Evolutionary conservation across 2,329 filamentous ascomycete genomes (phyloP).

Genomic region (Talaromyces albobiverticillius): DNA sequence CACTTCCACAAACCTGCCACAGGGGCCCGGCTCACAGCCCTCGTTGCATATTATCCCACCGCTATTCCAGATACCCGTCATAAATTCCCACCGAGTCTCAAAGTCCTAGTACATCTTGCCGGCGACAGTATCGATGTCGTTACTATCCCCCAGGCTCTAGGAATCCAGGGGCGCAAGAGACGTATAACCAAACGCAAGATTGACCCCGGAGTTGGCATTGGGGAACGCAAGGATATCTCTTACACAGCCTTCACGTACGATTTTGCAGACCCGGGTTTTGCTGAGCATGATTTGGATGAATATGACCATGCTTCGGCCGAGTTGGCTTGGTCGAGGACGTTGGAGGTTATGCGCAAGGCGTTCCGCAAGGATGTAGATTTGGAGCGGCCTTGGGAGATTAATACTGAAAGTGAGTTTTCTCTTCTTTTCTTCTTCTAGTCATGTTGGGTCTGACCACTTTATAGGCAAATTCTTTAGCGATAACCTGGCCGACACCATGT

Average conservation of each 20-base stretch:
- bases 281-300: slow-evolving; percentile 66
- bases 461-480: slow-evolving; percentile 33
- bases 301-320: slow-evolving; percentile 63
- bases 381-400: slow-evolving; percentile 34
- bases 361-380: slow-evolving; percentile 48
- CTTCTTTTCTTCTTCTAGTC: neutral
- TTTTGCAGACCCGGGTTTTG: slow-evolving; percentile 62
- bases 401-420: slow-evolving; percentile 31
- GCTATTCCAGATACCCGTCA: slow-evolving; percentile 51
- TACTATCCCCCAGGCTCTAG: slow-evolving; percentile 50
- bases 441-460: neutral
- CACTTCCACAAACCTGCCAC: slow-evolving; percentile 56
- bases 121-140: slow-evolving; percentile 49
- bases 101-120: slow-evolving; percentile 59
- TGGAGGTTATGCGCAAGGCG: slow-evolving; percentile 58
- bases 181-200: slow-evolving; percentile 49
- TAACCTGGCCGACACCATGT: slow-evolving; percentile 29
- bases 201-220: slow-evolving; percentile 51
- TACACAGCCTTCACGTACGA: slow-evolving; percentile 52
- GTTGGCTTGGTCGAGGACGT: slow-evolving; percentile 67
- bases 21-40: slow-evolving; percentile 51
- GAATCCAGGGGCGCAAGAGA: slow-evolving; percentile 49
- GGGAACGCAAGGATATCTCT: slow-evolving; percentile 37
- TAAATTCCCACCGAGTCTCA: slow-evolving; percentile 34
- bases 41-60: slow-evolving; percentile 63